Conservation (phyloP, 305 asterid genomes). For the Solanum aculeatissimum region DNA sequence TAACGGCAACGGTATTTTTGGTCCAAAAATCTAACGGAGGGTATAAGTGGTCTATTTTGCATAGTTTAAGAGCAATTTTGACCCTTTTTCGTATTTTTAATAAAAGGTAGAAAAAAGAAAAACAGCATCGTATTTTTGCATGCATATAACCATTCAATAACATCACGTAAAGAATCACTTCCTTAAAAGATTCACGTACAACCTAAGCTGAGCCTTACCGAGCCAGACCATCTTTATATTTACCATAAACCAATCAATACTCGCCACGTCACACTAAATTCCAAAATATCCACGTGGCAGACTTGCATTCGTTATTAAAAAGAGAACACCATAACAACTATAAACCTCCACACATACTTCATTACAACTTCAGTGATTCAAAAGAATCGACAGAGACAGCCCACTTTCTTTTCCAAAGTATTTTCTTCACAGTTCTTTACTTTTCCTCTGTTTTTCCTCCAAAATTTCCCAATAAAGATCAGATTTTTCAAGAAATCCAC, state of each 20-base stretch:
- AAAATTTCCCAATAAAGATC: not conserved
- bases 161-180: not conserved
- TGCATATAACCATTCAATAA: not conserved
- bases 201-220: not conserved
- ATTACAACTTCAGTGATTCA: not conserved
- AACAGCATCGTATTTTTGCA: not conserved
- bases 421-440: not conserved
- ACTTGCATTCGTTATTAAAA: not conserved
- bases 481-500: not conserved
- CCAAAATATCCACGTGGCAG: not conserved
- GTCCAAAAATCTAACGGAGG: no score
- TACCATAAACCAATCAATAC: not conserved
- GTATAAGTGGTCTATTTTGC: no score
- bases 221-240: not conserved
- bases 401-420: conserved; percentile 1
- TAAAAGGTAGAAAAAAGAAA: no score
- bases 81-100: no score
- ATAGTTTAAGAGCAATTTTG: no score
- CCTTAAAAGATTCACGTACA: not conserved
- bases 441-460: not conserved
- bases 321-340: not conserved
- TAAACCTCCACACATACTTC: not conserved
- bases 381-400: not conserved
- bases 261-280: not conserved
- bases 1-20: no score